These are phyloP conservation scores for Brassica incana DNA, from an alignment of 345 rosid genomes.

Conservation along the genomic window DNA sequence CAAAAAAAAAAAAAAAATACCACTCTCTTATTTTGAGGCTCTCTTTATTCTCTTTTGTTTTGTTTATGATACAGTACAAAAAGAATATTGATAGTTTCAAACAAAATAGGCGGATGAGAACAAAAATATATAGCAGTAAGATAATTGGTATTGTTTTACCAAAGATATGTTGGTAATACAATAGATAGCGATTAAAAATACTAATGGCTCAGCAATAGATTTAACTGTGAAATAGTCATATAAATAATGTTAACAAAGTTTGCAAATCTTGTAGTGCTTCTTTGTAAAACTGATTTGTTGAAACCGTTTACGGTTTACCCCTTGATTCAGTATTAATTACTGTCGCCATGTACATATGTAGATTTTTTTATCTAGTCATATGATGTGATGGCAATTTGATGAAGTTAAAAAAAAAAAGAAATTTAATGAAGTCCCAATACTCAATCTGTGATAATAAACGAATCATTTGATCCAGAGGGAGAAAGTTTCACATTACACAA, in stretches of 20 bases:
- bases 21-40: neutral
- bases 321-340: neutral
- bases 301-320: neutral
- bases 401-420: neutral
- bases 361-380: neutral
- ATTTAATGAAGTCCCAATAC: slow-evolving; percentile 21
- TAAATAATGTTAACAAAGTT: neutral
- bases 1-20: neutral
- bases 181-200: neutral
- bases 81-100: neutral
- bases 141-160: neutral
- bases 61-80: neutral
- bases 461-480: slow-evolving; percentile 20
- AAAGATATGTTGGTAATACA: neutral
- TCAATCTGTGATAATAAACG: slow-evolving; percentile 21
- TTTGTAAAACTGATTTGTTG: neutral
- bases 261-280: neutral
- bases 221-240: neutral
- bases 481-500: slow-evolving; percentile 31
- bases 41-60: neutral
- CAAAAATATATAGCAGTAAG: neutral
- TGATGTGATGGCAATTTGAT: neutral
- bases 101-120: neutral
- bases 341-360: neutral
- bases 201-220: neutral